Evolutionary conservation across 148 eudicot genomes (phyloP).

Genomic region (Selenicereus undatus): DNA sequence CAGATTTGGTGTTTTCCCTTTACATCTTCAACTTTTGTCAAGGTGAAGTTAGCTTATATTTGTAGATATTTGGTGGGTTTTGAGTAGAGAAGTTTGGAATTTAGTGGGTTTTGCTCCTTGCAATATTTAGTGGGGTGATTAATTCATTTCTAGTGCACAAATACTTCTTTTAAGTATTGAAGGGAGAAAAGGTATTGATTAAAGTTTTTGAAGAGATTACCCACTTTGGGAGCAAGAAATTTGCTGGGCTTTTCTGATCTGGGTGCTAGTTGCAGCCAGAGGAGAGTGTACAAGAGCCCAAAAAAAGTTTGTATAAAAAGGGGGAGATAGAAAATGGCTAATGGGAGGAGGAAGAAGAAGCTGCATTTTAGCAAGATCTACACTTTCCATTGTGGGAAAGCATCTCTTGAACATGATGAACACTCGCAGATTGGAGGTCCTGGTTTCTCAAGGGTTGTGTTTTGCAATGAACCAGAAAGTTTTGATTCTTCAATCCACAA

Average conservation of each 20-base stretch:
- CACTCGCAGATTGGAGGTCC: conserved; percentile 81
- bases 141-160: conserved; percentile 4
- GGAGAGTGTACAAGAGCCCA: neutral
- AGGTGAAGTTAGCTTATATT: neutral
- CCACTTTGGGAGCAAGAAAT: conserved; percentile 12
- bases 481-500: conserved; percentile 35
- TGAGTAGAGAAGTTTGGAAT: conserved; percentile 26
- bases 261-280: conserved; percentile 4
- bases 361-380: conserved; percentile 79
- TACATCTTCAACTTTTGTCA: too few relatives aligned
- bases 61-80: conserved; percentile 17
- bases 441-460: conserved; percentile 82
- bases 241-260: conserved; percentile 9
- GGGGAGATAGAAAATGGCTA: conserved; percentile 29
- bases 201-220: neutral
- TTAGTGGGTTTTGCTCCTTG: conserved; percentile 26
- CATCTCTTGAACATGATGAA: conserved; percentile 43
- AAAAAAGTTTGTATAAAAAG: neutral
- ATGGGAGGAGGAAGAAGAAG: conserved; percentile 48
- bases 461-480: conserved; percentile 55
- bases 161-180: conserved; percentile 1
- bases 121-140: conserved; percentile 15
- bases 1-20: neutral
- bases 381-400: conserved; percentile 64
- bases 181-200: neutral